Evolutionary conservation across 257 asterid genomes (phyloP).

Genomic region (Lantana camara): DNA sequence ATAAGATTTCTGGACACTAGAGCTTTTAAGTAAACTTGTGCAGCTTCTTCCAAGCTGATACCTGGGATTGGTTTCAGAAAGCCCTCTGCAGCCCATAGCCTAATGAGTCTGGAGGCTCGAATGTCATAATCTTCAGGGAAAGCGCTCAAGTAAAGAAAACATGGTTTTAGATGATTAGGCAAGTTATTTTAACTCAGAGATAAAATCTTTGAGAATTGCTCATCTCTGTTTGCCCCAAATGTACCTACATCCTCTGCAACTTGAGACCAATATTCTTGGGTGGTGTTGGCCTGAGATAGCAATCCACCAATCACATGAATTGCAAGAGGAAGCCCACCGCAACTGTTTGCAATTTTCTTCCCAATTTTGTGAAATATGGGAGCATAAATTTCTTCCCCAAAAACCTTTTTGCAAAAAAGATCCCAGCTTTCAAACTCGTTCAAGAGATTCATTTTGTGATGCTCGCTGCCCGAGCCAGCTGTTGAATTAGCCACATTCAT

Average conservation of each 20-base stretch:
- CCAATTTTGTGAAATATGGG: not conserved
- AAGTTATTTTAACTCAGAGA: conserved; percentile 8
- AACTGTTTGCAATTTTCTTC: too few species aligned
- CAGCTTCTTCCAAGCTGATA: conserved; percentile 7
- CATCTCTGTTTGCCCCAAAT: not conserved
- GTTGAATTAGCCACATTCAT: not conserved
- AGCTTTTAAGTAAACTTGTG: not conserved
- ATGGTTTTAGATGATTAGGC: conserved; percentile 23
- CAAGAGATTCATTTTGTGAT: conserved; percentile 25
- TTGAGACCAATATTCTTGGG: conserved; percentile 1
- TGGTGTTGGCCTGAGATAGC: not conserved
- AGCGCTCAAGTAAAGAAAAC: conserved; percentile 24
- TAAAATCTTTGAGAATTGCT: not conserved
- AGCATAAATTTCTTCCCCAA: conserved; percentile 12
- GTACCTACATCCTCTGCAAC: conserved; percentile 10
- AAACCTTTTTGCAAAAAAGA: conserved; percentile 33
- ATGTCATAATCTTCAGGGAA: conserved; percentile 24
- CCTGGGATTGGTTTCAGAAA: not conserved
- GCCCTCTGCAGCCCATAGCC: conserved; percentile 28
- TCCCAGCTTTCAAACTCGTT: conserved; percentile 11
- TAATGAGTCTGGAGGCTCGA: conserved; percentile 8
- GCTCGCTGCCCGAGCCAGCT: not conserved
- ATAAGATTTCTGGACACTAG: conserved; percentile 23
- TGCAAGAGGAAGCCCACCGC: conserved; percentile 35
- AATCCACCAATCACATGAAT: conserved; percentile 29